Percentiles rank a stretch among this genome's conserved stretches.
Conservation (phyloP, 202 grass and related monocot species). For the Panicum hallii region DNA sequence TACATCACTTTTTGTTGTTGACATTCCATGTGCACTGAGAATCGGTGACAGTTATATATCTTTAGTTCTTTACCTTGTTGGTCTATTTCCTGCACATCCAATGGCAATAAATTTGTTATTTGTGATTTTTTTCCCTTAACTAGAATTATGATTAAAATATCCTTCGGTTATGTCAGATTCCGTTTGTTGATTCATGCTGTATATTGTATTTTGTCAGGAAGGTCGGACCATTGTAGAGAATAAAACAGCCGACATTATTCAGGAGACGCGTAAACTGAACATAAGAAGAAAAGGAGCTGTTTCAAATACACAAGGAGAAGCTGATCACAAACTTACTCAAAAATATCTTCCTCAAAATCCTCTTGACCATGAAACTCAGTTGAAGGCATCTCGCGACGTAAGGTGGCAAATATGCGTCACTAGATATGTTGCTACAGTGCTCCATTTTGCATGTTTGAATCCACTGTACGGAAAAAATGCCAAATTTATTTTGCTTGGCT, state of each 20-base stretch:
- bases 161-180: slow-evolving; percentile 13
- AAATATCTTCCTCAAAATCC: slow-evolving; percentile 68
- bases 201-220: slow-evolving; percentile 62
- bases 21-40: slow-evolving; percentile 3
- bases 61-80: not conserved
- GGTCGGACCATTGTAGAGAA: slow-evolving; percentile 90
- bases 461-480: not conserved
- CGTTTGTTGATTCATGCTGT: slow-evolving; percentile 31
- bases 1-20: not conserved
- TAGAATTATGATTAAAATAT: slow-evolving; percentile 10
- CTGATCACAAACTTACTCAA: slow-evolving; percentile 66
- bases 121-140: not conserved
- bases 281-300: slow-evolving; percentile 77
- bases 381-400: slow-evolving; percentile 99
- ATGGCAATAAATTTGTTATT: not conserved
- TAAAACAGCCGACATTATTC: slow-evolving; percentile 91
- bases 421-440: slow-evolving; percentile 47
- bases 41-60: not conserved
- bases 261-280: slow-evolving; percentile 91
- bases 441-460: slow-evolving; percentile 16
- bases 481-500: slow-evolving; percentile 34
- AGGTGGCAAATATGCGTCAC: slow-evolving; percentile 88
- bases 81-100: slow-evolving; percentile 14
- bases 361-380: slow-evolving; percentile 86
- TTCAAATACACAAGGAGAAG: slow-evolving; percentile 55